Conservation (phyloP, 352 stramenopile species). For the Hyaloperonospora brassicae region DNA sequence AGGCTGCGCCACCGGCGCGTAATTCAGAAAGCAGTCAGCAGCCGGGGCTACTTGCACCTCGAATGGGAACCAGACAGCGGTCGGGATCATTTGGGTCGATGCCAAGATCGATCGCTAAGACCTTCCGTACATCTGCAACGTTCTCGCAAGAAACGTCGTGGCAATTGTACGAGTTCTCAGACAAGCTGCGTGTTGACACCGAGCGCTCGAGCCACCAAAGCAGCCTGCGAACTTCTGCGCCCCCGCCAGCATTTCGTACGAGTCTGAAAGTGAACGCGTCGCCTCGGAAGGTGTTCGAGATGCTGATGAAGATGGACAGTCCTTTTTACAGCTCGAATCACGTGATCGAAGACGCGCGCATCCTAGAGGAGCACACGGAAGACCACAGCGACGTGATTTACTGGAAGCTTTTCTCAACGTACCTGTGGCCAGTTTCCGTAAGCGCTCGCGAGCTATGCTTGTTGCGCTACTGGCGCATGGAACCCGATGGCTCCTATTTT, state of each 20-base stretch:
- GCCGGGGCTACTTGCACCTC: slow-evolving; percentile 7
- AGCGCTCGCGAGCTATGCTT: slow-evolving; percentile 66
- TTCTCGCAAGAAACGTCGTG: slow-evolving; percentile 74
- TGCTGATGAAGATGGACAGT: slow-evolving; percentile 65
- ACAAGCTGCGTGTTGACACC: slow-evolving; percentile 60
- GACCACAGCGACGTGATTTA: slow-evolving; percentile 80
- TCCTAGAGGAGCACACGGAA: slow-evolving; percentile 56
- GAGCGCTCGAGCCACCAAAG: slow-evolving; percentile 43
- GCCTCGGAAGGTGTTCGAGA: slow-evolving; percentile 62
- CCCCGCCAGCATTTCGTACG: slow-evolving; percentile 55
- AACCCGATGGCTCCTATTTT: slow-evolving; percentile 74
- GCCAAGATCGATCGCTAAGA: slow-evolving; percentile 73
- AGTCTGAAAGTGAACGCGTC: slow-evolving; percentile 64
- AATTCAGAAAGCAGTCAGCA: slow-evolving; percentile 21
- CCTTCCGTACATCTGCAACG: slow-evolving; percentile 62
- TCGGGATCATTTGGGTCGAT: slow-evolving; percentile 64
- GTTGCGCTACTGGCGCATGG: slow-evolving; percentile 77
- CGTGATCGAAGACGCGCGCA: slow-evolving; percentile 49
- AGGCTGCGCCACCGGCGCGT: slow-evolving; percentile 7
- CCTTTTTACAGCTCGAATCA: slow-evolving; percentile 69
- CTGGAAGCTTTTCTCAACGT: slow-evolving; percentile 61
- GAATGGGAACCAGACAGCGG: slow-evolving; percentile 21
- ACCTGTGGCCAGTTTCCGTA: slow-evolving; percentile 62
- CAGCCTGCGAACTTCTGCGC: slow-evolving; percentile 22
- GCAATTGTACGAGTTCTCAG: slow-evolving; percentile 69